Conservation (phyloP, 2,329 filamentous ascomycete genomes). For the Rutstroemia sp. region DNA sequence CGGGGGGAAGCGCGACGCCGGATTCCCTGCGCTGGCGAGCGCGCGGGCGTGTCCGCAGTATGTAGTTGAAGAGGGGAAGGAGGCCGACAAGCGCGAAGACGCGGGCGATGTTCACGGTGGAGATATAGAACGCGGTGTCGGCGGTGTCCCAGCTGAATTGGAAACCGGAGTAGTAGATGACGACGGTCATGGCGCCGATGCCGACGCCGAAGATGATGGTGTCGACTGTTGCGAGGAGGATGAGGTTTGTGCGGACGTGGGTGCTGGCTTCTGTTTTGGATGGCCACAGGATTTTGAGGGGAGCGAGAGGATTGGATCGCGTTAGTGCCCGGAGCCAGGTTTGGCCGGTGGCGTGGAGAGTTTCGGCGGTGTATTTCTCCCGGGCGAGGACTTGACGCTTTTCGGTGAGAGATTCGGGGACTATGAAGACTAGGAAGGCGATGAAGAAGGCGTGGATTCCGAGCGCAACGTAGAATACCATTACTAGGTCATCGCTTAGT, state of each 20-base stretch:
- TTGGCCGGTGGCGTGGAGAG: no score
- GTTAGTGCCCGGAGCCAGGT: constrained; percentile 25
- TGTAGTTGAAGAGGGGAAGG: constrained; percentile 68
- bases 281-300: constrained; percentile 72
- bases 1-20: constrained; percentile 39
- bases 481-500: constrained; percentile 64
- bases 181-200: constrained; percentile 73
- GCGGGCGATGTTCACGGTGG: constrained; percentile 65
- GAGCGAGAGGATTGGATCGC: constrained; percentile 62
- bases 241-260: constrained; percentile 68
- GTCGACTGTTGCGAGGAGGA: constrained; percentile 73
- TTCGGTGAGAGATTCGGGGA: constrained; percentile 80
- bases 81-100: constrained; percentile 68
- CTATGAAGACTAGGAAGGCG: constrained; percentile 57
- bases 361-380: constrained; percentile 52
- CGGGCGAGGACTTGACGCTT: constrained; percentile 63
- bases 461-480: constrained; percentile 79
- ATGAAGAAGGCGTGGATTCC: constrained; percentile 69
- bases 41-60: constrained; percentile 49
- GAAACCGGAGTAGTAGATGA: constrained; percentile 76
- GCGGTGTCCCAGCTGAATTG: constrained; percentile 77
- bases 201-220: constrained; percentile 73
- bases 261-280: constrained; percentile 53
- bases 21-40: constrained; percentile 47
- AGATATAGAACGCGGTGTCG: constrained; percentile 75